Conservation (phyloP, 495 filamentous ascomycete species). For the Margaritispora aquatica region DNA sequence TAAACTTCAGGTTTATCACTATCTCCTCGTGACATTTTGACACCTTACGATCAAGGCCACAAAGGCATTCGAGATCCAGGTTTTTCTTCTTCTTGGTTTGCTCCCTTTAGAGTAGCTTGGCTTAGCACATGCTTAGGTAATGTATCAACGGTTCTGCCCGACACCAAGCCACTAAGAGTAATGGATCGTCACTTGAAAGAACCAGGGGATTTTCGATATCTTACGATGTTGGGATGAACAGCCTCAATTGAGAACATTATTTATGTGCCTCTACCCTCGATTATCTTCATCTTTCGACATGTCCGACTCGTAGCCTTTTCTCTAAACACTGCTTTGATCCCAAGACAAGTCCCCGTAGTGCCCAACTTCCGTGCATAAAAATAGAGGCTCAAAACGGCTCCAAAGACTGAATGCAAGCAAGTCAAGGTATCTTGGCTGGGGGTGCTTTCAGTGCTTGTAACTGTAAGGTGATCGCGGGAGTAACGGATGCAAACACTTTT, state of each 20-base stretch:
- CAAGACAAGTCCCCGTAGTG: no score
- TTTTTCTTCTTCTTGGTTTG: no score
- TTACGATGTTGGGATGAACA: no score
- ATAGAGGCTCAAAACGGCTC: not conserved
- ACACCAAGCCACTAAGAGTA: not conserved
- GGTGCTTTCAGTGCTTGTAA: no score
- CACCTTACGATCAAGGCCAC: no score
- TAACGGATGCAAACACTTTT: slow-evolving; percentile 5
- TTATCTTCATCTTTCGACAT: not conserved
- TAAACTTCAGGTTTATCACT: no score
- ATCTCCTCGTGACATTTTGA: no score
- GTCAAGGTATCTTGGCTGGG: no score
- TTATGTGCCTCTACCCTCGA: not conserved
- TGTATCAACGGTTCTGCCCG: not conserved
- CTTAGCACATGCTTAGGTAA: not conserved
- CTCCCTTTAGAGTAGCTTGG: no score
- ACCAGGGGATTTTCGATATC: not conserved
- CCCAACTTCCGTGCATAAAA: not conserved
- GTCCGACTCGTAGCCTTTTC: not conserved
- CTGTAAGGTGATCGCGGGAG: slow-evolving; percentile 2
- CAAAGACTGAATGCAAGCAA: no score
- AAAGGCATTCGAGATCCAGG: no score
- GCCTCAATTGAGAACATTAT: no score
- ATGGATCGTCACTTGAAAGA: not conserved
- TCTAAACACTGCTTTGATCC: not conserved